These are phyloP conservation scores for Alternaria atra DNA, from an alignment of 2,329 filamentous ascomycete species.

Conservation along the genomic window DNA sequence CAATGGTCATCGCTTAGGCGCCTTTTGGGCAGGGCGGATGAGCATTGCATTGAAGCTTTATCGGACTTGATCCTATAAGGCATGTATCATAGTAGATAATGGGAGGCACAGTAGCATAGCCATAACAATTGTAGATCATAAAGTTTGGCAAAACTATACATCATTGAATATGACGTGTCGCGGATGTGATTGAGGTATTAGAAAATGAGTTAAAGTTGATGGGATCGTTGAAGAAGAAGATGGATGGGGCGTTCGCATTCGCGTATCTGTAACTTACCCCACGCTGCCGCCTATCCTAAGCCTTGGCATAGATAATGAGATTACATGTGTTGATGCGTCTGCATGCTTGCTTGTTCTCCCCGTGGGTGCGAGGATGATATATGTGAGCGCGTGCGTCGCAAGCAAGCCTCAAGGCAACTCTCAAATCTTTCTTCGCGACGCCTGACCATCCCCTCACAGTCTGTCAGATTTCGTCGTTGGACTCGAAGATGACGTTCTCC, in stretches of 20 bases:
- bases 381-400: slow-evolving; percentile 1
- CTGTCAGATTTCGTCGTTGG: neutral
- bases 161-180: neutral
- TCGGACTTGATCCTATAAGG: slow-evolving; percentile 4
- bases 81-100: slow-evolving; percentile 6
- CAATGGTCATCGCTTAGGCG: neutral
- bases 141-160: neutral
- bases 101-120: neutral
- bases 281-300: slow-evolving; percentile 22
- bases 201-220: neutral
- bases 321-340: slow-evolving; percentile 22
- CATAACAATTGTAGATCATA: neutral
- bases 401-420: neutral
- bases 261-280: slow-evolving; percentile 18
- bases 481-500: slow-evolving; percentile 8
- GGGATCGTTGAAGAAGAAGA: neutral
- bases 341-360: slow-evolving; percentile 20
- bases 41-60: slow-evolving; percentile 4
- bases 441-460: neutral
- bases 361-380: neutral
- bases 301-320: slow-evolving; percentile 35
- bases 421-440: neutral
- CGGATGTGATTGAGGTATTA: neutral
- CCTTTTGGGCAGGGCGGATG: slow-evolving; percentile 6
- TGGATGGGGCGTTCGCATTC: neutral